Conservation (phyloP, 2,329 filamentous ascomycete genomes). For the Sporothrix globosa region DNA sequence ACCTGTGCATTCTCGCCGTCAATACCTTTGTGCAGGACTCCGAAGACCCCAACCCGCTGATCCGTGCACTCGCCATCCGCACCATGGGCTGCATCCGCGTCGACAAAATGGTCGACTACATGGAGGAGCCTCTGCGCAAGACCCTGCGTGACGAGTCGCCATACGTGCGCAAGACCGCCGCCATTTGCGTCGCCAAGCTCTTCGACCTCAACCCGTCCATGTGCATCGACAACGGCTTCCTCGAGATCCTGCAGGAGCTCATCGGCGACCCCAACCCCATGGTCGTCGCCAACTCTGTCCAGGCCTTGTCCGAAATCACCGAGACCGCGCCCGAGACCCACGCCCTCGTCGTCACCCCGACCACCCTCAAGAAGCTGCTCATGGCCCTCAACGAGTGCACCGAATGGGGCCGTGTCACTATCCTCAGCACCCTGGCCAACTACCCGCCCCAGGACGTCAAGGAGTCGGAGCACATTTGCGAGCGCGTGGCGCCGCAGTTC, state of each 20-base stretch:
- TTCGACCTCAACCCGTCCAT: slow-evolving; percentile 91
- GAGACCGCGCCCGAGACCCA: slow-evolving; percentile 89
- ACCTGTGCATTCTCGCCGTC: slow-evolving; percentile 96
- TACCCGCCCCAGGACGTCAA: slow-evolving; percentile 87
- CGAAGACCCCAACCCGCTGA: slow-evolving; percentile 95
- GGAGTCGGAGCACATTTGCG: slow-evolving; percentile 97
- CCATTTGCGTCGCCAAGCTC: slow-evolving; percentile 95
- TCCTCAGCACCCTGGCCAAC: slow-evolving; percentile 84
- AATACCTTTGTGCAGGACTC: slow-evolving; percentile 99
- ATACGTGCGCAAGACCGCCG: slow-evolving; percentile 97
- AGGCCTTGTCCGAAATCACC: slow-evolving; percentile 85
- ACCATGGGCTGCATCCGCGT: slow-evolving; percentile 99
- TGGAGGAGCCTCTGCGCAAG: slow-evolving; percentile 96
- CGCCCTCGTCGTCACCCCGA: slow-evolving; percentile 79
- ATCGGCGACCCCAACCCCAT: slow-evolving; percentile 98
- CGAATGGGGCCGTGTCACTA: slow-evolving; percentile 96
- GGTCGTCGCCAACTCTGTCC: slow-evolving; percentile 97
- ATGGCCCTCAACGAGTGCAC: slow-evolving; percentile 98
- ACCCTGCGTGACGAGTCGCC: slow-evolving; percentile 96
- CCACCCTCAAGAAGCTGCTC: slow-evolving; percentile 89
- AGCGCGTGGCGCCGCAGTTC: slow-evolving; percentile 93
- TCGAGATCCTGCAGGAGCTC: slow-evolving; percentile 91
- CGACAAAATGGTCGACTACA: slow-evolving; percentile 99
- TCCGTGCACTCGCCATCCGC: slow-evolving; percentile 90
- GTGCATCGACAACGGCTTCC: slow-evolving; percentile 95